Conservation (phyloP, 2,329 filamentous ascomycete genomes). For the Boeremia lycopersici region DNA sequence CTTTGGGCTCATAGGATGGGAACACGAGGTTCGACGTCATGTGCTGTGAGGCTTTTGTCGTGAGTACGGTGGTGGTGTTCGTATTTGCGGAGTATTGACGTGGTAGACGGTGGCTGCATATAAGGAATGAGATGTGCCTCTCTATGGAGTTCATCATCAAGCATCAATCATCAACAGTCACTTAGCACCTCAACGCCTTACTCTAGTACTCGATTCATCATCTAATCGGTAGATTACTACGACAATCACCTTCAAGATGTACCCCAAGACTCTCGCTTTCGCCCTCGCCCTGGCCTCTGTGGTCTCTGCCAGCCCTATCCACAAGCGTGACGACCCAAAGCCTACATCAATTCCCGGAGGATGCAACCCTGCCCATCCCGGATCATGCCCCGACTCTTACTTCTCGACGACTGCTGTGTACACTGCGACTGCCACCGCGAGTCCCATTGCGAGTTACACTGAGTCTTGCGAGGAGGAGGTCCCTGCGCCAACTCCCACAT, state of each 20-base stretch:
- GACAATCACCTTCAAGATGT: conserved; percentile 8
- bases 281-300: conserved; percentile 15
- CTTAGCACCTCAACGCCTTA: conserved; percentile 3
- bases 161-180: not conserved
- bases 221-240: too few species aligned
- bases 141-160: not conserved
- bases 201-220: too few species aligned
- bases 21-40: conserved; percentile 17
- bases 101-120: not conserved
- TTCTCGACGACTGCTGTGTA: not conserved
- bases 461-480: too few species aligned
- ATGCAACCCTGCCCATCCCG: conserved; percentile 13
- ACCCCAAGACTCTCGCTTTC: conserved; percentile 10
- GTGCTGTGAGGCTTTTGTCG: not conserved
- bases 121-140: not conserved
- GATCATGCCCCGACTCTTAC: conserved; percentile 8
- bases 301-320: conserved; percentile 13
- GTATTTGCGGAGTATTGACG: not conserved
- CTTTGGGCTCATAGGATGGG: not conserved
- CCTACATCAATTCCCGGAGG: conserved; percentile 10
- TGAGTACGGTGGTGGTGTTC: not conserved
- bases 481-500: not conserved
- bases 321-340: conserved; percentile 7
- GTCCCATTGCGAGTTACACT: not conserved
- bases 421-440: not conserved